phyloP scores from a whole-genome alignment of 257 asterid genomes.

The Nicotiana tomentosiformis region DNA sequence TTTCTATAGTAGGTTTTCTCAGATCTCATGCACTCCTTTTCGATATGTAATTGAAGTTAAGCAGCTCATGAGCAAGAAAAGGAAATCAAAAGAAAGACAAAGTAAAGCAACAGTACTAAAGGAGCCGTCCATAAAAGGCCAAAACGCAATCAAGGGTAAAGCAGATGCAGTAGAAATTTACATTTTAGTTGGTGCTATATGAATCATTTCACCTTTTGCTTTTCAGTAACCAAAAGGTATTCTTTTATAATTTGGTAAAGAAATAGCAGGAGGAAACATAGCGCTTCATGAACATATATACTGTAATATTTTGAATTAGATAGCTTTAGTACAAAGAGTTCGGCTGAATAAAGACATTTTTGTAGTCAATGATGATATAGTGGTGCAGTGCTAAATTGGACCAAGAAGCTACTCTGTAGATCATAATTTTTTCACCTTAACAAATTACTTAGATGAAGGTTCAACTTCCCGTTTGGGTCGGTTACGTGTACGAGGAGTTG shows the following conservation, averaged over 20 bases:
- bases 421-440: neutral
- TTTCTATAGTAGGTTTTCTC: neutral
- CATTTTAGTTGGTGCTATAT: no score
- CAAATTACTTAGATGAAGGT: constrained; percentile 32
- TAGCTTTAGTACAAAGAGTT: neutral
- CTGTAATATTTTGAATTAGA: neutral
- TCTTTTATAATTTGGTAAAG: neutral
- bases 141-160: neutral
- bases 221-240: neutral
- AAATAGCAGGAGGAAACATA: neutral
- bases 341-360: neutral
- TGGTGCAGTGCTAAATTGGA: neutral
- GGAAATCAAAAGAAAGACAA: neutral
- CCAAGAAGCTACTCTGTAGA: neutral
- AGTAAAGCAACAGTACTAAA: neutral
- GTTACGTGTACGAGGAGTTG: constrained; percentile 48
- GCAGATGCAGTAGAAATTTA: neutral
- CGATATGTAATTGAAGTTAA: neutral
- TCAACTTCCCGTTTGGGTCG: constrained; percentile 76
- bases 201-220: neutral
- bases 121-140: neutral
- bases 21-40: neutral
- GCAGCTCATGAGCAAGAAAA: neutral
- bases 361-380: neutral
- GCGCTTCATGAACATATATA: neutral